Percentiles rank a stretch among this genome's conserved stretches.
Conservation (phyloP, 2,329 filamentous ascomycete genomes). For the Botrytis fabae region DNA sequence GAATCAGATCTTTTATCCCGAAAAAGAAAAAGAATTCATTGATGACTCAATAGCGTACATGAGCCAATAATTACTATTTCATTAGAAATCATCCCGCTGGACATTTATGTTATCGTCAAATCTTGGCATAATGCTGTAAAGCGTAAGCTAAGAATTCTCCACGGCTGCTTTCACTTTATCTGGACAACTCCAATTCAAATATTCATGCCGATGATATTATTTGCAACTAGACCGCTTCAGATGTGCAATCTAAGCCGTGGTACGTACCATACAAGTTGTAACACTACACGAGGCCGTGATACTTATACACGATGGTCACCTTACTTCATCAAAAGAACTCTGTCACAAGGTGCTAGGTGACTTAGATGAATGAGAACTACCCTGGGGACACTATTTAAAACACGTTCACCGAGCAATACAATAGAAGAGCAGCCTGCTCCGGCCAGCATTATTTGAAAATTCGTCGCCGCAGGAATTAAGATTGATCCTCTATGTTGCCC, state of each 20-base stretch:
- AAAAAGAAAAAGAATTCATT: not conserved
- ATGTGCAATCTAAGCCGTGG: not conserved
- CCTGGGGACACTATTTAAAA: not conserved
- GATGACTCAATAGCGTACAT: not conserved
- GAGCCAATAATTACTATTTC: not conserved
- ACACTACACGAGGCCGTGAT: not conserved
- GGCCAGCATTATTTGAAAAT: not conserved
- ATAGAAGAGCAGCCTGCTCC: not conserved
- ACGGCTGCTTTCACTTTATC: not conserved
- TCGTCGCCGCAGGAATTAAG: no score
- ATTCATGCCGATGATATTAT: not conserved
- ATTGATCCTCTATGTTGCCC: not conserved
- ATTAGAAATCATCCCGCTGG: not conserved
- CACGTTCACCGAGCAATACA: not conserved
- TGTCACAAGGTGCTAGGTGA: no score
- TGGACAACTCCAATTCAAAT: not conserved
- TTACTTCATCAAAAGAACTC: not conserved
- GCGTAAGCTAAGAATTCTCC: not conserved
- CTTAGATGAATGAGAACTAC: not conserved
- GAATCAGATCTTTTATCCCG: not conserved
- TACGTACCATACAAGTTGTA: not conserved
- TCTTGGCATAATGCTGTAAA: conserved; percentile 1
- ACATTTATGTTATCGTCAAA: not conserved
- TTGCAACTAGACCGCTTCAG: not conserved
- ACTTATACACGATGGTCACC: not conserved